A percentile compares a stretch with the other conserved stretches of the same genome.
Conservation (phyloP, 1,284 basidiomycete genomes). For the Boletus semigastroideus region DNA sequence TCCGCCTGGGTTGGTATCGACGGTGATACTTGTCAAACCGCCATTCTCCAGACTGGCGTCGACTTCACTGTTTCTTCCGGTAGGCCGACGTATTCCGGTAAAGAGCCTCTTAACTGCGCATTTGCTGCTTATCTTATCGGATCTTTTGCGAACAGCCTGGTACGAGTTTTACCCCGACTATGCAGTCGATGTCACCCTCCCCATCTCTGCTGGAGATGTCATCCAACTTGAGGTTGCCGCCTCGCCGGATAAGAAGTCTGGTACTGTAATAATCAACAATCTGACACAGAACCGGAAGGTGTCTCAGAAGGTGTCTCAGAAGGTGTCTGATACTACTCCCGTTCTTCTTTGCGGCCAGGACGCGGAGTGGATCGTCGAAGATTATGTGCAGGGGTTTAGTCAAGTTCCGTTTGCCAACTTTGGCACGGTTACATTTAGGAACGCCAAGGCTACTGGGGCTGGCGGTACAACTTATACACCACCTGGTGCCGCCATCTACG, state of each 20-base stretch:
- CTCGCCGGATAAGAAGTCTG: background rate
- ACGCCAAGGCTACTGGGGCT: background rate
- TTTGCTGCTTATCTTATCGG: too few relatives aligned
- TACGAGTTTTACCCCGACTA: background rate
- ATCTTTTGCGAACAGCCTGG: background rate
- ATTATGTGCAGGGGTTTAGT: background rate
- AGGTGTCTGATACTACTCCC: background rate
- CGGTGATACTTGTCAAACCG: background rate
- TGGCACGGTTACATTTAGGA: background rate
- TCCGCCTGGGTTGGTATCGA: constrained; percentile 13
- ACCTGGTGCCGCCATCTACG: background rate
- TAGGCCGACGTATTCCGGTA: background rate
- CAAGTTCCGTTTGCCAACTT: background rate
- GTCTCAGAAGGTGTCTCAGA: background rate
- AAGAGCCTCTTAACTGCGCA: too few relatives aligned
- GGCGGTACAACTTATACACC: background rate
- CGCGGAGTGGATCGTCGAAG: constrained; percentile 11
- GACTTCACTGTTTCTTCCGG: too few relatives aligned
- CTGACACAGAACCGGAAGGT: background rate
- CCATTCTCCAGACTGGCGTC: background rate
- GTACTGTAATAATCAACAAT: constrained; percentile 1
- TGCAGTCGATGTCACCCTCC: background rate
- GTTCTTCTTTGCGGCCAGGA: constrained; percentile 1
- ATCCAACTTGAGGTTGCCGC: background rate
- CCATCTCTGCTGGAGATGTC: background rate